Base-by-base conservation (phyloP, 495 filamentous ascomycete genomes). In the Penicillium roqueforti region DNA sequence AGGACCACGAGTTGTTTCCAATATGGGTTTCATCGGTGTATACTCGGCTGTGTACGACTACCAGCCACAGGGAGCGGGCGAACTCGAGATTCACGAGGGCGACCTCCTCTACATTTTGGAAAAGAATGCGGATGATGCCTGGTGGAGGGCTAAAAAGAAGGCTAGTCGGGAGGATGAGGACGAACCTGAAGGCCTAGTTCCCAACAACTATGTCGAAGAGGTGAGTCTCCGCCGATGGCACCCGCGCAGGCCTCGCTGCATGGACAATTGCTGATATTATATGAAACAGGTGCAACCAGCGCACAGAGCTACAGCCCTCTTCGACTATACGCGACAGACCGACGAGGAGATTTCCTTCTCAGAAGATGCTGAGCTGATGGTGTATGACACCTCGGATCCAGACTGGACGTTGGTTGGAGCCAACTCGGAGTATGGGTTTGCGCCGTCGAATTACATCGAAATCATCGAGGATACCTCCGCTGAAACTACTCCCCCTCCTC, bases 91-190 rank as follows among this genome's bases (percentile, higher is more conserved):
- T 56, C 74, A 76, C 51, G 92, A 97, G 64, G 93, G 92, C 52
- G 95, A 99, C 68, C 60, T 97, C 43, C 81, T 99, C 37, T 97
- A 92, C 68, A 78, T 99, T 29, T 76, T 97, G 44, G 90, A 97
- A 60, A 96, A 95, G 76, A 90, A 83, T 66, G 68, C 73, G 25
- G 91, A 96, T 6, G 92, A 97, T 75, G 89, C 89, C 65, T 97
- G 92, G 92, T 97, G 92, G 92, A 96, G 88, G 68, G 92, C 88
- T 18, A 97, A 97, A 79, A 97, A 96, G 82, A 96, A 92, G 81
- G 89, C 88, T 28, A 81, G 82, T n/a, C 81, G 72, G 38, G 90
- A 95, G 20, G 93, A 96, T 49, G 91, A 97, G 28, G 93, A 97
- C 47, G 93, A 98, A 68, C 93, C 93, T 4, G 84, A 91, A 58